phyloP scores from a whole-genome alignment of 2,329 filamentous ascomycete species.

The Phoma sp. region DNA sequence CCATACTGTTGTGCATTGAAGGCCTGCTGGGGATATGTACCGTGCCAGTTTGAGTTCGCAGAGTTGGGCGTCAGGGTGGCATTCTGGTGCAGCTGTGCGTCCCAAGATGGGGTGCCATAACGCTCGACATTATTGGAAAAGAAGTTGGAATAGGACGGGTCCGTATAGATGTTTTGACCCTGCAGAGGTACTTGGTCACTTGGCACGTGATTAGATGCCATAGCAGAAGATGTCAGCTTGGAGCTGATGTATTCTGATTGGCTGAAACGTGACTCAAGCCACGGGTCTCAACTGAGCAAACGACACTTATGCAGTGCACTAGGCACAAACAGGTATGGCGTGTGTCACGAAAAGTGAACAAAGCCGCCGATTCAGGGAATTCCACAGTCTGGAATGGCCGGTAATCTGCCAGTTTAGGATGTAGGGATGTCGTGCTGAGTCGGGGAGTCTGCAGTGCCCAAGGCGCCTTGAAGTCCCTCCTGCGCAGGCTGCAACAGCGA shows the following conservation, averaged over 20 bases:
- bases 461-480: conserved; percentile 17
- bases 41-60: conserved; percentile 34
- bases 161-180: conserved; percentile 42
- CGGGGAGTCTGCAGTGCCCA: conserved; percentile 25
- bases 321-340: conserved; percentile 40
- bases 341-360: conserved; percentile 36
- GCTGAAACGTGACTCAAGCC: conserved; percentile 25
- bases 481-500: conserved; percentile 23
- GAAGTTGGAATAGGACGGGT: conserved; percentile 38
- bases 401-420: conserved; percentile 40
- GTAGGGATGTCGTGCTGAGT: conserved; percentile 37
- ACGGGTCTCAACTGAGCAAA: conserved; percentile 31
- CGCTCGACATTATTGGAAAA: conserved; percentile 38
- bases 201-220: conserved; percentile 48
- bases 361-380: conserved; percentile 32
- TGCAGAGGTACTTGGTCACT: conserved; percentile 40
- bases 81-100: conserved; percentile 36
- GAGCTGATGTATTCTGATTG: conserved; percentile 33
- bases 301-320: conserved; percentile 40
- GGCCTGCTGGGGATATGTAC: conserved; percentile 33
- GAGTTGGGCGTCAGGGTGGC: conserved; percentile 26
- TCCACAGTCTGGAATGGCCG: conserved; percentile 34
- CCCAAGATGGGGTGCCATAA: conserved; percentile 39
- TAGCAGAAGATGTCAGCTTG: conserved; percentile 24
- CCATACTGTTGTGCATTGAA: conserved; percentile 34